Evolutionary conservation across 345 rosid species (phyloP), one percentile per base, ranked within the genome.

Genomic region (Pugionium dolabratum): DNA sequence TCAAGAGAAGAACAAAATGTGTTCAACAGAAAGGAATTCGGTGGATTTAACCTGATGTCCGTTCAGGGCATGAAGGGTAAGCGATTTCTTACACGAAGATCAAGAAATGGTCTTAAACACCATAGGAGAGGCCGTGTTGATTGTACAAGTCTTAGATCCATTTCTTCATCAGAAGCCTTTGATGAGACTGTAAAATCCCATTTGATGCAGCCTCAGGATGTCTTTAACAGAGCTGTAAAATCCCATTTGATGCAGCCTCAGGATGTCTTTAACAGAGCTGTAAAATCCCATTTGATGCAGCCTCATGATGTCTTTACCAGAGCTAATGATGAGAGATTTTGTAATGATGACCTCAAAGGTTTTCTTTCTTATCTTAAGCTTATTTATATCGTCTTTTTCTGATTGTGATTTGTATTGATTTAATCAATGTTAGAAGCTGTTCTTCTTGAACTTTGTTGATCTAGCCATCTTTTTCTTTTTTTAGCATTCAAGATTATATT

Each of bases 101-200:
- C 64, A 43, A 79, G 83, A 59, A 56, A 42, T 40, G 75, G 80
- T 56, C 75, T 79, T 50, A 79, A 83, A 66, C 76, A 42, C 39
- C 79, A 79, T 33, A 75, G 71, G 71, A 82, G 75, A 73, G 44
- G 39, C 40, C 57, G 71, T 54, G 54, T 26, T 31, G 71, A 48
- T 54, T 48, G 6, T 49, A 74, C 53, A 52, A 71, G 65, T 75
- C 55, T 64, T 51, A 59, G 72, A 31, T 76, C 80, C 3, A 9
- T 71, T 70, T 72, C 86, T 18, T 67, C 82, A 4, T 64, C 67
- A 66, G 86, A 81, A 62, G 68, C 68, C 5, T 74, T 55, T n/a
- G 69, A 44, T 5, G 62, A 58, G 30, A 69, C 70, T 30, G 51
- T 36, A 26, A 74, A 9, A 40, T 5, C 58, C 18, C 67, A 57